phyloP scores from a whole-genome alignment of 2,329 filamentous ascomycete genomes.

The Talaromyces sp. region DNA sequence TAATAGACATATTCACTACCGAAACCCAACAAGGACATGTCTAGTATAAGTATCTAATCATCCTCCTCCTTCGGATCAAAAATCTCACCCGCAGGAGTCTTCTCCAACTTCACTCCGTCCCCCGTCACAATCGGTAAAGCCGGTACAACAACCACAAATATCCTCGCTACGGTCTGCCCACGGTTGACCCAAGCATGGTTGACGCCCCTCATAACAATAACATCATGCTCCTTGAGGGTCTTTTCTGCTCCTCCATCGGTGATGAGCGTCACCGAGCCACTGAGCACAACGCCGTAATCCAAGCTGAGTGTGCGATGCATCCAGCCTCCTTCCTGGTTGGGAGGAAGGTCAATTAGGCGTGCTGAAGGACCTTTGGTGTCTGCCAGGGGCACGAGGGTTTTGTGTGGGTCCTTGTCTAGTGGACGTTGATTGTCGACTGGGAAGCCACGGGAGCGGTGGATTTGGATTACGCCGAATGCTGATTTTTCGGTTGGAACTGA shows the following conservation, averaged over 20 bases:
- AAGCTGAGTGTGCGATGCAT: conserved; percentile 31
- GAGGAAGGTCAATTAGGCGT: conserved; percentile 23
- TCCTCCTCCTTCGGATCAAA: conserved; percentile 24
- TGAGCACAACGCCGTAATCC: conserved; percentile 30
- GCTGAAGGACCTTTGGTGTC: conserved; percentile 25
- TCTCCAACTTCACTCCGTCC: conserved; percentile 39
- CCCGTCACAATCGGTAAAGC: conserved; percentile 39
- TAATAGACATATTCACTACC: too few species aligned
- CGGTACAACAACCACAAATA: conserved; percentile 43
- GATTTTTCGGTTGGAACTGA: conserved; percentile 20
- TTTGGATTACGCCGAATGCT: conserved; percentile 27
- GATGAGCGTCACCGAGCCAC: conserved; percentile 26
- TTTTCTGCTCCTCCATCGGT: conserved; percentile 30
- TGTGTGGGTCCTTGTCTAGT: conserved; percentile 22
- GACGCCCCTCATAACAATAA: conserved; percentile 36
- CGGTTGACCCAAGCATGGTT: conserved; percentile 49
- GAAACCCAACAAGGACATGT: neutral
- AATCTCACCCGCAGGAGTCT: conserved; percentile 26
- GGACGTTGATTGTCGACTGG: conserved; percentile 25
- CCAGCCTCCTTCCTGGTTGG: conserved; percentile 18
- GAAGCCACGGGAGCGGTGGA: conserved; percentile 27
- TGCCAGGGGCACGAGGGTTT: conserved; percentile 24
- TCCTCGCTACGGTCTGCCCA: conserved; percentile 35
- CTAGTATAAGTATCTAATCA: conserved; percentile 1
- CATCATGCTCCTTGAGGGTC: conserved; percentile 27